phyloP scores from a whole-genome alignment of 768 basidiomycete species.

The Suillus plorans region DNA sequence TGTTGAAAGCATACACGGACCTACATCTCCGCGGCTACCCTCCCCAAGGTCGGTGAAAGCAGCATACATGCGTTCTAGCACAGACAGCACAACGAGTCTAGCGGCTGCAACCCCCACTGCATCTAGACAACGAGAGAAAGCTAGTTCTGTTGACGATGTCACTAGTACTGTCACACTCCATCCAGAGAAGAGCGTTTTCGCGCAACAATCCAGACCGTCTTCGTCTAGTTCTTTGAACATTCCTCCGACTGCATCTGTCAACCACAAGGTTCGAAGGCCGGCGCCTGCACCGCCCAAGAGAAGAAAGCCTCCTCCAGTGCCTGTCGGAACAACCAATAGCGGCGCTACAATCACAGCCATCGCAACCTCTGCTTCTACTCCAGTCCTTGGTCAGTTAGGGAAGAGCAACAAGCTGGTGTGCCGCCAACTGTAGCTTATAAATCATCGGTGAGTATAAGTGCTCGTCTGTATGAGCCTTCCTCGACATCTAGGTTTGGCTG shows the following conservation, averaged over 20 bases:
- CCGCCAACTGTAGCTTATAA: background rate
- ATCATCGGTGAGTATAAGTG: background rate
- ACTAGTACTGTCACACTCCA: conserved; percentile 9
- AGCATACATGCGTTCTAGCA: conserved; percentile 40
- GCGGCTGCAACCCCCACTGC: conserved; percentile 22
- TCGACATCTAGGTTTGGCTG: background rate
- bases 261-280: conserved; percentile 41
- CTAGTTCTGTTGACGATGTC: conserved; percentile 28
- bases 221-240: conserved; percentile 20
- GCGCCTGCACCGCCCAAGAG: conserved; percentile 70
- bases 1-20: conserved; percentile 52
- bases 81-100: conserved; percentile 34
- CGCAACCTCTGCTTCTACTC: conserved; percentile 34
- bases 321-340: conserved; percentile 46
- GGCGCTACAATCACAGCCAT: conserved; percentile 64
- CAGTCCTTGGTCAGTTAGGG: conserved; percentile 18
- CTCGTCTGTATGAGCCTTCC: background rate
- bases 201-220: conserved; percentile 18
- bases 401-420: conserved; percentile 11
- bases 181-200: conserved; percentile 17
- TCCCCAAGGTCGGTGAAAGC: conserved; percentile 36
- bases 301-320: conserved; percentile 71
- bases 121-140: conserved; percentile 25
- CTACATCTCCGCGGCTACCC: conserved; percentile 23
- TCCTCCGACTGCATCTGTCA: conserved; percentile 16